Base-by-base conservation (phyloP, 139 green algal species). In the Micractinium sp. region DNA sequence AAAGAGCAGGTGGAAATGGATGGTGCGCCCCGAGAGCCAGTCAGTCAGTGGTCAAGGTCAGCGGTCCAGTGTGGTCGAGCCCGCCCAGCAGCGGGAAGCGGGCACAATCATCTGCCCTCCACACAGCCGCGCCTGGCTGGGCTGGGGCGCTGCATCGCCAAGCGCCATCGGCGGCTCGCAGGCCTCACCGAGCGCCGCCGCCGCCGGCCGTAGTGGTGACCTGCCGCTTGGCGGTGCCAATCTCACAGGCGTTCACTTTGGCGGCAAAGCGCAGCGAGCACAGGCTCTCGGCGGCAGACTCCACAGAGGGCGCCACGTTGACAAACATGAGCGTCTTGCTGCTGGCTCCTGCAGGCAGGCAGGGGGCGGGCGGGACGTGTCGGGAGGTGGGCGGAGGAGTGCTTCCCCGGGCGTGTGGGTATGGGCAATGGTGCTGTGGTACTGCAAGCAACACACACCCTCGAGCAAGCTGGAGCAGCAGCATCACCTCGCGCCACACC, bases 251-350 rank as follows among this genome's bases (percentile, higher is more conserved):
- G 86, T 97, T 98, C 47, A 97, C 95, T 88, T 98, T 97, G 87
- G 94, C 92, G 2, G 97, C 97, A 93, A 99, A 99, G 82, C 95
- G 94, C 56, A 99, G 94, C 19, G 95, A 97, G 92, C 94, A 97
- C 75, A 99, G 90, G 75, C 94, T 95, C 92, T 98, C 97, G 47
- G 53, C 36, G 0, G 94, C 92, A 25, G 93, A 96, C 7, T 93
- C 91, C 0, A 91, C 88, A 91, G 97, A 95, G 16, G 96, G 96
- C 79, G 96, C 96, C 87, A 99, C 92, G 94, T 99, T 98, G 63
- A 98, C 95, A 86, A 99, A 96, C 97, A 99, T 99, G 13, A 99
- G 94, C 41, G 97, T 98, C 92, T 98, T 99, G 84, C 95, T 96
- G 71, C 92, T 90, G 86, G 84, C 88, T 61, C 90, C 83, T 87